Conservation (phyloP, 2,329 filamentous ascomycete genomes). For the Hymenoscyphus infarciens region DNA sequence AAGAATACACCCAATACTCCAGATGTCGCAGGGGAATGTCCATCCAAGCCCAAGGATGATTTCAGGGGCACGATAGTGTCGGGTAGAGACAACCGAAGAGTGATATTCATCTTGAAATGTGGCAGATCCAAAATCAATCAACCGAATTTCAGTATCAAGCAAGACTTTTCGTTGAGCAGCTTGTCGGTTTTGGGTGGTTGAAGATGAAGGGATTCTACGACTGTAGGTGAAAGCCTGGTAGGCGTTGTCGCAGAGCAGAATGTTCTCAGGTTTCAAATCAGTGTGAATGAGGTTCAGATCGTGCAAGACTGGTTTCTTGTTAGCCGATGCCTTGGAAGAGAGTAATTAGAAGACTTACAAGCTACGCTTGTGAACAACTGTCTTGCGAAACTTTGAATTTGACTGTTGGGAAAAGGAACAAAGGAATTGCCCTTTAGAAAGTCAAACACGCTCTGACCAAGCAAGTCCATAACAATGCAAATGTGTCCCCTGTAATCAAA, state of each 20-base stretch:
- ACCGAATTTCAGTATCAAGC: conserved; percentile 64
- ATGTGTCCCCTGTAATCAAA: conserved; percentile 98
- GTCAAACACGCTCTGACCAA: conserved; percentile 96
- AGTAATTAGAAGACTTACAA: conserved; percentile 58
- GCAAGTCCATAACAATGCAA: conserved; percentile 72
- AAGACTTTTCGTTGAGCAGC: conserved; percentile 62
- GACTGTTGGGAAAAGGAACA: conserved; percentile 95
- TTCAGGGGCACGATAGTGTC: conserved; percentile 67
- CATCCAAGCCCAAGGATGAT: conserved; percentile 68
- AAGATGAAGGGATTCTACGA: conserved; percentile 65
- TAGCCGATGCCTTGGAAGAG: conserved; percentile 16
- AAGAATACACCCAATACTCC: conserved; percentile 70
- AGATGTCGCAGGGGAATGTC: conserved; percentile 70
- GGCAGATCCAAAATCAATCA: conserved; percentile 70
- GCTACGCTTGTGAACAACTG: conserved; percentile 98
- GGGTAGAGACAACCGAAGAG: conserved; percentile 66
- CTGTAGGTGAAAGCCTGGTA: conserved; percentile 72
- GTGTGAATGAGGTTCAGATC: conserved; percentile 98
- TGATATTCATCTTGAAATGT: conserved; percentile 73
- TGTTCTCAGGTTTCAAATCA: conserved; percentile 68
- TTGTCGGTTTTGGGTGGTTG: conserved; percentile 54
- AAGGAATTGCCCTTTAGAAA: conserved; percentile 95
- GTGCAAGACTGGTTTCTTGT: conserved; percentile 68
- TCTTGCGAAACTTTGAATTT: conserved; percentile 94
- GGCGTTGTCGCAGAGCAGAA: conserved; percentile 60